Conservation (phyloP, 371 early-diverging fungal species). For the Umbelopsis sp. region DNA sequence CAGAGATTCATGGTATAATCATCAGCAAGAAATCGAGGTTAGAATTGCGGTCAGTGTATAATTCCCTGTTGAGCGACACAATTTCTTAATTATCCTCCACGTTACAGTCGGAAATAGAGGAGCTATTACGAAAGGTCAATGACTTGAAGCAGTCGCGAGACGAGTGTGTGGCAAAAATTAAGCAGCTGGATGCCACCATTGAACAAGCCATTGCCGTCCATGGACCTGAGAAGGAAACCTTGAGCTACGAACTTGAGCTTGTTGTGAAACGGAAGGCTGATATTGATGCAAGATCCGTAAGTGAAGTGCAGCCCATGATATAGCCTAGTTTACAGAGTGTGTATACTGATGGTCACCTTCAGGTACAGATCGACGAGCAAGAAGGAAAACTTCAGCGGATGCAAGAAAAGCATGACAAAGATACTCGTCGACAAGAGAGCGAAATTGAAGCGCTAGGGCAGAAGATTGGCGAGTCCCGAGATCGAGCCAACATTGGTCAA, state of each 20-base stretch:
- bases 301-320: background rate
- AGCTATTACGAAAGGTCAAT: slow-evolving; percentile 21
- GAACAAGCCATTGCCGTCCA: slow-evolving; percentile 22
- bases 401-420: slow-evolving; percentile 17
- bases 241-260: slow-evolving; percentile 16
- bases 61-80: background rate
- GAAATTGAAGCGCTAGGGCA: slow-evolving; percentile 37
- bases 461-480: slow-evolving; percentile 28
- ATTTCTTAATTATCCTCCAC: background rate
- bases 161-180: slow-evolving; percentile 20
- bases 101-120: slow-evolving; percentile 26
- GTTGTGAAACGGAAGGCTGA: slow-evolving; percentile 22
- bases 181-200: slow-evolving; percentile 15
- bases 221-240: slow-evolving; percentile 21
- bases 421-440: slow-evolving; percentile 35
- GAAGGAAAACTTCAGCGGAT: background rate
- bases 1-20: slow-evolving; percentile 2
- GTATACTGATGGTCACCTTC: background rate
- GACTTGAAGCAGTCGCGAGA: slow-evolving; percentile 21
- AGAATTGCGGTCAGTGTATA: slow-evolving; percentile 18
- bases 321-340: background rate
- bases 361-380: background rate
- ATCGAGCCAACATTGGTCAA: slow-evolving; percentile 5
- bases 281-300: slow-evolving; percentile 21
- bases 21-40: slow-evolving; percentile 12